Base-by-base conservation (phyloP, 139 green algal genomes). In the Diplosphaera chodatii region DNA sequence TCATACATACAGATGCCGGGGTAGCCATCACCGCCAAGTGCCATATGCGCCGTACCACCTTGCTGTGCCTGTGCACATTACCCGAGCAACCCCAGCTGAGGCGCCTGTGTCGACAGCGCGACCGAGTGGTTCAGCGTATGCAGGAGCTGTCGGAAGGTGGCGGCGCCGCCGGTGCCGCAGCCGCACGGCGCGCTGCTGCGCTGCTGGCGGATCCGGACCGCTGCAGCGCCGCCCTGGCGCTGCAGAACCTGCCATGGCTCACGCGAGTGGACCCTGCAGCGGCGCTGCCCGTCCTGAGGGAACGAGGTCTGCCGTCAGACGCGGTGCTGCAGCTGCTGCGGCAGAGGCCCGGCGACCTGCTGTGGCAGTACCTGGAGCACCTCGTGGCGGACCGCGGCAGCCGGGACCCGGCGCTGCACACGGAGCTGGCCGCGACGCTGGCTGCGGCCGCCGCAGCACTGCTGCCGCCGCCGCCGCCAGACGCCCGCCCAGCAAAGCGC, bases 331-430 rank as follows among this genome's bases (percentile, higher is more conserved):
- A 74, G n/a, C 72, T 84, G 30, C 64, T 81, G 56, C 55, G 63
- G 48, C 68, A 63, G 37, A 67, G 55, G 20, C 40, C 73, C 0
- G 72, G 80, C 16, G 77, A 83, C 27, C 73, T 88, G 41, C 78
- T 76, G 21, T 89, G 82, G 80, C 79, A 79, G 21, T 92, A 90
- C 78, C 79, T 92, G 70, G 78, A 87, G 10, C 79, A 89, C 40
- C 72, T 89, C 23, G 85, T 92, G 67, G 70, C 78, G 28, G 63
- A 66, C 41, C 55, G 30, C 30, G 69, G 48, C 48, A 76, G 48
- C 32, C 41, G 30, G 8, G 64, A 78, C 29, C 18, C 74, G 2
- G 66, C 69, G 0, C 31, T 90, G 21, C 86, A 92, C 69, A 92
- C 85, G 0, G 83, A 93, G 80, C 82, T 93, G 27, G 85, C 79